These are phyloP conservation scores for Boletales sp. DNA, from an alignment of 768 basidiomycete species.

Conservation along the genomic window DNA sequence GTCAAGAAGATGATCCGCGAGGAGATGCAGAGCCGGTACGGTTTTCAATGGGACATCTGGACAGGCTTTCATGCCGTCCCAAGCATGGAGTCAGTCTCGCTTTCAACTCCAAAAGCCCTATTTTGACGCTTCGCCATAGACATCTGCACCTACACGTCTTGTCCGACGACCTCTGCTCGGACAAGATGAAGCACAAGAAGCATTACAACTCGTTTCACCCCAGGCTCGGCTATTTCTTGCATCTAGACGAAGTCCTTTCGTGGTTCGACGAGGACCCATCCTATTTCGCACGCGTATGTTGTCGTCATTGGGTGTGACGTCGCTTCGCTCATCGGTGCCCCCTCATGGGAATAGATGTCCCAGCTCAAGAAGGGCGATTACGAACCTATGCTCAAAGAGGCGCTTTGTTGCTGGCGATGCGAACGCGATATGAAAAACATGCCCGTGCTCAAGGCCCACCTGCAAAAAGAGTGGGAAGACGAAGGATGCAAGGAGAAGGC, in stretches of 20 bases:
- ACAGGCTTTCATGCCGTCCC: constrained; percentile 82
- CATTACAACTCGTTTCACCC: constrained; percentile 94
- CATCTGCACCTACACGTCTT: constrained; percentile 86
- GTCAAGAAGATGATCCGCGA: constrained; percentile 61
- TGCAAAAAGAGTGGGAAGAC: constrained; percentile 69
- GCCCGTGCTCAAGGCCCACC: constrained; percentile 68
- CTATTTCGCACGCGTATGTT: constrained; percentile 49
- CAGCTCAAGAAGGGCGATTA: constrained; percentile 49
- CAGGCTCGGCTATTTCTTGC: constrained; percentile 76
- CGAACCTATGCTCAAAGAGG: constrained; percentile 64
- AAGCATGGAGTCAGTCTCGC: constrained; percentile 72
- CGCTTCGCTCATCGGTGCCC: neutral
- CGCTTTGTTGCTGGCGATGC: constrained; percentile 71
- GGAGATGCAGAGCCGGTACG: constrained; percentile 76
- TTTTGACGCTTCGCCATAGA: constrained; percentile 32
- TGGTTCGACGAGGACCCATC: constrained; percentile 73
- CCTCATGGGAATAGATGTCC: constrained; percentile 42
- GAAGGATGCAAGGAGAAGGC: constrained; percentile 40
- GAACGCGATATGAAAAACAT: constrained; percentile 61
- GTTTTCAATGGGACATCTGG: constrained; percentile 75
- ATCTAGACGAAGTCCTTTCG: constrained; percentile 68
- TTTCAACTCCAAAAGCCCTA: neutral
- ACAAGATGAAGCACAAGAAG: constrained; percentile 77
- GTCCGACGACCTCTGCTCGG: constrained; percentile 70
- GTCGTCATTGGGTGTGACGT: neutral